phyloP scores from a whole-genome alignment of 73 alveolate species.

The Blepharisma japonicum region DNA sequence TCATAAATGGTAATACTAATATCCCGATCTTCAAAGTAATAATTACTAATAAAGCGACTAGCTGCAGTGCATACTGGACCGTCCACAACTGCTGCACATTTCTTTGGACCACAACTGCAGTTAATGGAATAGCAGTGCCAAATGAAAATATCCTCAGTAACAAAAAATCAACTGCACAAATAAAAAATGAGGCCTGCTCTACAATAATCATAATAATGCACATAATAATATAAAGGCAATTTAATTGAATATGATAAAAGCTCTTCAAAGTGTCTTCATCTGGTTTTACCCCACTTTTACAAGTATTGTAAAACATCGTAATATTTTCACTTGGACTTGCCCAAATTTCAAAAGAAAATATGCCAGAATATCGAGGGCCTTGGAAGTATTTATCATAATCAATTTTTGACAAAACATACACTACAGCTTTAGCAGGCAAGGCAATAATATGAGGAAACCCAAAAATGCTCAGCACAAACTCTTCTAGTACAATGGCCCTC shows the following conservation, averaged over 20 bases:
- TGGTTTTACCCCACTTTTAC: constrained; percentile 3
- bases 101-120: not conserved
- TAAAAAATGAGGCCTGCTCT: not conserved
- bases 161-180: not conserved
- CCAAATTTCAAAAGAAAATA: not conserved
- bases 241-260: constrained; percentile 22
- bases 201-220: constrained; percentile 2
- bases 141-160: not conserved
- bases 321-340: not conserved
- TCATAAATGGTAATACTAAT: not conserved
- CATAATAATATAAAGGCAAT: not conserved
- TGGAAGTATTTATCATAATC: constrained; percentile 2
- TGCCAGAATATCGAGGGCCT: not conserved
- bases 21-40: not conserved
- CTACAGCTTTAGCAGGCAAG: constrained; percentile 15
- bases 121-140: not conserved
- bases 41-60: not conserved
- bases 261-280: not conserved
- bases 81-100: not conserved
- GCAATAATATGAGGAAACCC: constrained; percentile 27
- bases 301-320: not conserved
- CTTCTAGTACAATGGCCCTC: constrained; percentile 29
- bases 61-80: not conserved
- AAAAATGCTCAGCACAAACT: constrained; percentile 29
- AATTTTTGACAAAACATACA: not conserved